Evolutionary conservation across 306 rosid species (phyloP).

Genomic region (Corylus avellana): DNA sequence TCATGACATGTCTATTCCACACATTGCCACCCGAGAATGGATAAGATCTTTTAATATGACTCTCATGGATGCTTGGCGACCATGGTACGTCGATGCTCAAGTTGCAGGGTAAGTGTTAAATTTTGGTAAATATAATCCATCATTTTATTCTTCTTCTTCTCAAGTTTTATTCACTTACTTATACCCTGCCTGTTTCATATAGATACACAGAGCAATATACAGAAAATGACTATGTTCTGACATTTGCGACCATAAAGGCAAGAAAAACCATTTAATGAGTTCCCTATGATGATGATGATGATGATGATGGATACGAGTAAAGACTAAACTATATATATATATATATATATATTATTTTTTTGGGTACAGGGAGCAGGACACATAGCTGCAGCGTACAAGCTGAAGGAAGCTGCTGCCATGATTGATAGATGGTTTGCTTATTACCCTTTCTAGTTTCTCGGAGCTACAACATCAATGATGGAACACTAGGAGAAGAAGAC

Average conservation of each 20-base stretch:
- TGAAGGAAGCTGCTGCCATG: constrained; percentile 13
- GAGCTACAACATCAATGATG: not conserved
- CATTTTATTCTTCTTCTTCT: not conserved
- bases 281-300: not conserved
- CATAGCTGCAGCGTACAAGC: constrained; percentile 29
- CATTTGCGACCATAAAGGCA: constrained; percentile 3
- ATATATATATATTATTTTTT: no score
- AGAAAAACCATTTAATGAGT: not conserved
- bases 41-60: constrained; percentile 6
- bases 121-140: not conserved
- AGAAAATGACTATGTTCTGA: constrained; percentile 4
- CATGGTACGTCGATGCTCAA: constrained; percentile 11
- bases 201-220: constrained; percentile 2
- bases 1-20: constrained; percentile 19
- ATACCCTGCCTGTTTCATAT: not conserved
- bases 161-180: not conserved
- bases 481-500: no score
- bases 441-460: constrained; percentile 13
- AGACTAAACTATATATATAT: no score
- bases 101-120: not conserved
- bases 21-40: constrained; percentile 2
- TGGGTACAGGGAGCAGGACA: constrained; percentile 21
- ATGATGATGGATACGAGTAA: not conserved
- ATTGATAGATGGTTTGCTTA: constrained; percentile 25
- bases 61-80: constrained; percentile 6